Base-by-base conservation (phyloP, 2,329 filamentous ascomycete species). In the Claviceps fusiformis region DNA sequence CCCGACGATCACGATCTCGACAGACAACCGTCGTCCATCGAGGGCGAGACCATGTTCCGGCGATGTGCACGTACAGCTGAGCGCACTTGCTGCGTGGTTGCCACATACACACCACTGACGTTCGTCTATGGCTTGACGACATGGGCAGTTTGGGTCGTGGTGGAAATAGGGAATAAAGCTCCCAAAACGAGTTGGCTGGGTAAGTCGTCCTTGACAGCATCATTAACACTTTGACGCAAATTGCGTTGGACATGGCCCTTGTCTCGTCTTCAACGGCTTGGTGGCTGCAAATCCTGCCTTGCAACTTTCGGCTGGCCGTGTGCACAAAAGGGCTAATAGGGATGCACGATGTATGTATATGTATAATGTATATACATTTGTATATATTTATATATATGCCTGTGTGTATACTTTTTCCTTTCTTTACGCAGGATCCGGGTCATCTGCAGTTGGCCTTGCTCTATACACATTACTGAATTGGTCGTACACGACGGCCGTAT, bases 51-150 rank as follows among this genome's bases (percentile, higher is more conserved):
- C 37, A 82, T 82, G 77, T 70, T 75, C 66, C 78, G 78, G 62
- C 76, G 80, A 64, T 87, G 81, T 75, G 85, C 81, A 51, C 78
- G 86, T 60, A 81, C 78, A 67, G 54, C 87, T 63, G 91, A 96
- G 76, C 86, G 90, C 52, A 85, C 81, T 65, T 96, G 90, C 76
- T 97, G 91, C 73, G 74, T 78, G 47, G 80, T 83, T 58, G 77
- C 86, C 54, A 87, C 82, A 31, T 95, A 90, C 69, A 88, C 95
- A 62, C 92, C 92, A n/a, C 77, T 97, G 19, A 75, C 75, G 33
- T 95, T 97, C 66, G 88, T 97, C 56, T 96, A 95, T 65, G 80
- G 86, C 55, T 70, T 96, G 61, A 92, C 89, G n/a, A 86, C 86
- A 11, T 98, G 93, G 93, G 91, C 89, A 2, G 81, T 86, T n/a